phyloP scores from a whole-genome alignment of 495 filamentous ascomycete genomes.

The Hypoxylon perforatum region DNA sequence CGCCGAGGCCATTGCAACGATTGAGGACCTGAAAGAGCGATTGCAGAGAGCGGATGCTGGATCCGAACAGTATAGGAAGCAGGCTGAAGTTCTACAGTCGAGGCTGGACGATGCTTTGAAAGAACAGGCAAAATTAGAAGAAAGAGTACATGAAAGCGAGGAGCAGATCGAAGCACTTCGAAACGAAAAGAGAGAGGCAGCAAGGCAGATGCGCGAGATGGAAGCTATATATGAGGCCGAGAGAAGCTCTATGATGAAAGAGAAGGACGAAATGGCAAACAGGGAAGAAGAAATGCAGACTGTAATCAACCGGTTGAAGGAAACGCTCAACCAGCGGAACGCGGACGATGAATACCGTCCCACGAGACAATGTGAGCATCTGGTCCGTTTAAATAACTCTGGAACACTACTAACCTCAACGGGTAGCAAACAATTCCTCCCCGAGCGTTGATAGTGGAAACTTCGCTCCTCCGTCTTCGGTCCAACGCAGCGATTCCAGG shows the following conservation, averaged over 20 bases:
- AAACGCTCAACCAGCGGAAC: conserved; percentile 80
- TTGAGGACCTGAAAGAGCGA: conserved; percentile 86
- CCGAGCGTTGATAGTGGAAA: conserved; percentile 70
- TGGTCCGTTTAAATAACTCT: conserved; percentile 12
- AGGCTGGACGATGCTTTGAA: conserved; percentile 84
- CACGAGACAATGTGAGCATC: conserved; percentile 74
- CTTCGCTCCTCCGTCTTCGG: conserved; percentile 87
- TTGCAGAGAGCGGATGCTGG: conserved; percentile 81
- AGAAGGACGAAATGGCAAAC: conserved; percentile 86
- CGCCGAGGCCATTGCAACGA: conserved; percentile 76
- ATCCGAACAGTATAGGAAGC: conserved; percentile 84
- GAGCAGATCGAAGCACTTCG: conserved; percentile 81
- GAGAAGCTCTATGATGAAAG: conserved; percentile 84
- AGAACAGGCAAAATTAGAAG: conserved; percentile 88
- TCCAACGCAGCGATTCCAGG: conserved; percentile 82
- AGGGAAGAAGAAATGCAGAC: conserved; percentile 89
- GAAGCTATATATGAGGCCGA: conserved; percentile 91
- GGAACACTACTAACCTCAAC: conserved; percentile 31
- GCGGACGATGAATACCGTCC: conserved; percentile 72
- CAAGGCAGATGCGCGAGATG: conserved; percentile 85
- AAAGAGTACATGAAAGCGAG: conserved; percentile 82
- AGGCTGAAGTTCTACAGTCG: conserved; percentile 84
- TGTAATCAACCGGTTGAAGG: conserved; percentile 89
- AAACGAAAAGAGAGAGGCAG: conserved; percentile 80
- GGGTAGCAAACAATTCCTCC: conserved; percentile 63